phyloP scores from a whole-genome alignment of 352 stramenopile species.

The Pseudoperonospora humuli region DNA sequence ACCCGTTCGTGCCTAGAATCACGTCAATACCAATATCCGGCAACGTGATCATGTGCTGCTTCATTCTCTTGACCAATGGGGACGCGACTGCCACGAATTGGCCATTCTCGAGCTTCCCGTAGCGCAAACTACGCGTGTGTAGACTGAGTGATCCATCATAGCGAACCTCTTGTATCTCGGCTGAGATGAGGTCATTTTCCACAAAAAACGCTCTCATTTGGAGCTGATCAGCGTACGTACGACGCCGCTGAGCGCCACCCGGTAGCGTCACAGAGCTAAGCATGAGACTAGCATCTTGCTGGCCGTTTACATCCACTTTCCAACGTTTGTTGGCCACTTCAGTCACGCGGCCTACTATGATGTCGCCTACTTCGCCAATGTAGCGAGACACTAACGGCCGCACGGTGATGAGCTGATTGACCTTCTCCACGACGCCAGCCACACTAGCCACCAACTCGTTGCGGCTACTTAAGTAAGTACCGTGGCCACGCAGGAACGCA shows the following conservation, averaged over 20 bases:
- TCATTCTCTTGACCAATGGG: constrained; percentile 88
- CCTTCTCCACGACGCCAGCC: constrained; percentile 91
- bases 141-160: constrained; percentile 91
- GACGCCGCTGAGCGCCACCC: constrained; percentile 91
- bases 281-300: constrained; percentile 83
- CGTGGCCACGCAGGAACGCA: constrained; percentile 88
- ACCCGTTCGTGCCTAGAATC: constrained; percentile 92
- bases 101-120: constrained; percentile 94
- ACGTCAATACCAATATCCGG: constrained; percentile 76
- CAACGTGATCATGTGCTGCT: constrained; percentile 92
- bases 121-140: constrained; percentile 91
- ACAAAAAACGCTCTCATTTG: constrained; percentile 94
- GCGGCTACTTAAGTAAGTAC: constrained; percentile 88
- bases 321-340: constrained; percentile 92
- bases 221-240: constrained; percentile 94
- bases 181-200: constrained; percentile 95
- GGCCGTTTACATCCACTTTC: constrained; percentile 91
- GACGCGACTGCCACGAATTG: constrained; percentile 86
- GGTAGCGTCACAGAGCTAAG: constrained; percentile 93
- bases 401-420: constrained; percentile 95
- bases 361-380: constrained; percentile 93
- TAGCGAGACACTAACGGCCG: constrained; percentile 88
- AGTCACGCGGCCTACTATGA: constrained; percentile 93
- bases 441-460: constrained; percentile 89
- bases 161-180: constrained; percentile 80